These are phyloP conservation scores for Debaryomyces udenii DNA, from an alignment of 1,139 yeast genomes.

Conservation along the genomic window DNA sequence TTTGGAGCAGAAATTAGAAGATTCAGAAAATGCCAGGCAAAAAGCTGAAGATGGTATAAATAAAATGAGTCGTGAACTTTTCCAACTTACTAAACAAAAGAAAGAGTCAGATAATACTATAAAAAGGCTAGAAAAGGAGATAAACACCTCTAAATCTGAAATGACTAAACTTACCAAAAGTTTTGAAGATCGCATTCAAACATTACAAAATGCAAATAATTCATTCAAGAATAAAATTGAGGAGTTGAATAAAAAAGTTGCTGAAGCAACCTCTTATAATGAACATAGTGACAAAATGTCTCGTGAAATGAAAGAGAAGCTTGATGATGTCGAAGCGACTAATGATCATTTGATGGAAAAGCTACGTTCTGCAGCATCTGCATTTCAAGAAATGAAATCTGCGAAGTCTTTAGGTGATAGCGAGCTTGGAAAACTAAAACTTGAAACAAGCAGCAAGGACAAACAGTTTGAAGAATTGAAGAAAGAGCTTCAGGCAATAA, in stretches of 20 bases:
- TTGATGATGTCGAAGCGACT: conserved; percentile 36
- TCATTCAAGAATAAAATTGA: conserved; percentile 27
- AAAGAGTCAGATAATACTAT: conserved; percentile 26
- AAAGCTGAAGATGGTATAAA: conserved; percentile 88
- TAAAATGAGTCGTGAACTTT: conserved; percentile 84
- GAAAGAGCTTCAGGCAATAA: conserved; percentile 15
- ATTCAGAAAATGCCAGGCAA: conserved; percentile 50
- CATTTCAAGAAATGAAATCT: conserved; percentile 43
- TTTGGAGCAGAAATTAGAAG: conserved; percentile 31
- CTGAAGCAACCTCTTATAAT: conserved; percentile 15
- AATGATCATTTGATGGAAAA: conserved; percentile 46
- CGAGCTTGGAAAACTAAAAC: conserved; percentile 12
- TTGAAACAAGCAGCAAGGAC: conserved; percentile 6
- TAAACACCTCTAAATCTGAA: conserved; percentile 19
- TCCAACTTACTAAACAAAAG: conserved; percentile 64
- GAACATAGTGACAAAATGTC: conserved; percentile 19
- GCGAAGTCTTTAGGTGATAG: conserved; percentile 24
- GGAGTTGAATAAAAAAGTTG: conserved; percentile 23
- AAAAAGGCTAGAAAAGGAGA: conserved; percentile 14
- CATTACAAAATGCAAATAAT: conserved; percentile 26
- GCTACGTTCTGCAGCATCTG: conserved; percentile 49
- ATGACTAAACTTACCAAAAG: conserved; percentile 21
- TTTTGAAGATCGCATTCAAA: conserved; percentile 28
- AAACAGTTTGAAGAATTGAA: conserved; percentile 22
- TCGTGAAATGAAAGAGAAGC: conserved; percentile 25